A percentile compares a stretch with the other conserved stretches of the same genome.
Conservation (phyloP, 768 basidiomycete species). For the Pisolithus sp. region DNA sequence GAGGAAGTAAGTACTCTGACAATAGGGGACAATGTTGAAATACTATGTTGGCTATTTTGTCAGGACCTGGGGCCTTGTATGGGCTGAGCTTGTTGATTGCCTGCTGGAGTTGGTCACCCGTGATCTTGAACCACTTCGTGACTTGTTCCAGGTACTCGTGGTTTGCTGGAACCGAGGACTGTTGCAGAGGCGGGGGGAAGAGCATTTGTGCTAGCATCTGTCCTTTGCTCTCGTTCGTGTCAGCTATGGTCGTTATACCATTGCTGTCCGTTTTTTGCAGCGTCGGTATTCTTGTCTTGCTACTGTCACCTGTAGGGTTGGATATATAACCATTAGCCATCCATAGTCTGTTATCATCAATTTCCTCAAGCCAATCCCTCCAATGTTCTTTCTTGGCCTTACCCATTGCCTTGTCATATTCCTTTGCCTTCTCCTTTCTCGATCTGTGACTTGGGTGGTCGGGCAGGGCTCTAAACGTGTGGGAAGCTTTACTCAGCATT, state of each 20-base stretch:
- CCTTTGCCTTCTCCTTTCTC: conserved; percentile 5
- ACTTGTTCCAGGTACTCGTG: conserved; percentile 1
- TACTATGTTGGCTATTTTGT: conserved; percentile 23
- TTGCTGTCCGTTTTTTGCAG: neutral
- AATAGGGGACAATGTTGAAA: conserved; percentile 12
- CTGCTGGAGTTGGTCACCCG: conserved; percentile 5
- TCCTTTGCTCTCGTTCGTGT: conserved; percentile 10
- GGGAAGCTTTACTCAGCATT: conserved; percentile 7
- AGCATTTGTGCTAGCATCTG: conserved; percentile 12
- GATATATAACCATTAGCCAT: conserved; percentile 18
- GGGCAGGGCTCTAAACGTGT: conserved; percentile 1
- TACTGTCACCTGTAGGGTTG: neutral
- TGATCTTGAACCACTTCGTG: neutral
- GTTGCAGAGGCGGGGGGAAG: conserved; percentile 17
- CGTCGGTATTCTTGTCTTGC: neutral
- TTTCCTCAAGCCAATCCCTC: conserved; percentile 21
- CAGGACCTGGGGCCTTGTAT: conserved; percentile 20
- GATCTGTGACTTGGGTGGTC: conserved; percentile 22
- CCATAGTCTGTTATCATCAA: conserved; percentile 14
- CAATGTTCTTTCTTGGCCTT: conserved; percentile 17
- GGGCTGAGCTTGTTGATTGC: conserved; percentile 10
- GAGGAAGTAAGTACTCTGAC: neutral
- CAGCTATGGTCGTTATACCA: conserved; percentile 7
- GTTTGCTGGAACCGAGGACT: neutral
- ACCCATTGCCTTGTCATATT: conserved; percentile 10